Percentiles rank a stretch among this genome's conserved stretches.
These are phyloP conservation scores for Candolleomyces eurysporus DNA, from an alignment of 768 basidiomycete genomes.

Conservation along the genomic window DNA sequence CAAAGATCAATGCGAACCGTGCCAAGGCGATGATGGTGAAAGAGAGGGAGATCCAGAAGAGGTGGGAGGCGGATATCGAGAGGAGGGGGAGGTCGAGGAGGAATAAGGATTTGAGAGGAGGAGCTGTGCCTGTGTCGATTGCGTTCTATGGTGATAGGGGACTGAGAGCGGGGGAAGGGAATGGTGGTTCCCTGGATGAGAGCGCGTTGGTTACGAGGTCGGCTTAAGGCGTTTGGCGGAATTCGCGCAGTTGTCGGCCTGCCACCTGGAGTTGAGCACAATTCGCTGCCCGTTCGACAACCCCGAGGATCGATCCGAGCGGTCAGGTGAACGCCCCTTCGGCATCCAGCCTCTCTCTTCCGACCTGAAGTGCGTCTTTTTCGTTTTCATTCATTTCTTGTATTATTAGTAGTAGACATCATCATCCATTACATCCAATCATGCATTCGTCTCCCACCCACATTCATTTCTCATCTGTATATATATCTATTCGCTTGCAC, in stretches of 20 bases:
- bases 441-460: no score
- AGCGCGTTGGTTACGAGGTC: not conserved
- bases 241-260: not conserved
- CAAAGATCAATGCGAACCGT: not conserved
- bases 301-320: no score
- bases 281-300: no score
- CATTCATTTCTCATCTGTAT: no score
- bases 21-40: not conserved
- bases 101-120: constrained; percentile 47
- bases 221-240: not conserved
- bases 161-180: not conserved
- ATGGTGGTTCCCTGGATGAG: not conserved
- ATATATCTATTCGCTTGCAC: no score
- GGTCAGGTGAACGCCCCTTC: no score
- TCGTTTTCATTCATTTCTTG: no score
- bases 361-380: no score
- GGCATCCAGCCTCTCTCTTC: no score
- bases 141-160: not conserved
- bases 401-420: no score
- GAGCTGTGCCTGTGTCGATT: constrained; percentile 22
- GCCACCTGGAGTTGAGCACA: no score
- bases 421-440: no score
- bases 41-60: constrained; percentile 15
- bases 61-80: constrained; percentile 23
- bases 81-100: constrained; percentile 44